Evolutionary conservation across 768 basidiomycete genomes (phyloP).

Genomic region (Psilocybe sp.): DNA sequence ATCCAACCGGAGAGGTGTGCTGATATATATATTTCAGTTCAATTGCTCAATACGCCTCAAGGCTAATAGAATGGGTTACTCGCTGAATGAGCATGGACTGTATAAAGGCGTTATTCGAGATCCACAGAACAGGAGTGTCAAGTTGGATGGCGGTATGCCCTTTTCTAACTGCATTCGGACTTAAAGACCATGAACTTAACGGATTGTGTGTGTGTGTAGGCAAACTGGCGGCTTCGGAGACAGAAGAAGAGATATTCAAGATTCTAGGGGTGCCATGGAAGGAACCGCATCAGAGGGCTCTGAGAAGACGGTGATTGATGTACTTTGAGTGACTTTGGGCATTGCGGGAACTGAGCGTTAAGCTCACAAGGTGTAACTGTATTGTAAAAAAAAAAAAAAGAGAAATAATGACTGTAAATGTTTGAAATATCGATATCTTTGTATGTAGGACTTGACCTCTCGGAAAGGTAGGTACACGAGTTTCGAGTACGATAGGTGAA

Average conservation of each 20-base stretch:
- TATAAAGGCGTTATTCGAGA: constrained; percentile 73
- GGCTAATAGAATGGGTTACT: constrained; percentile 77
- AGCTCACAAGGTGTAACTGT: too few species aligned
- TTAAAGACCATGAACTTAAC: neutral
- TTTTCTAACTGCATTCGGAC: neutral
- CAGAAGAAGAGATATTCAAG: constrained; percentile 83
- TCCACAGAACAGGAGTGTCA: constrained; percentile 56
- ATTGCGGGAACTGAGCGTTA: too few species aligned
- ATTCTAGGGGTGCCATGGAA: constrained; percentile 81
- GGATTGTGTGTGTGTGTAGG: constrained; percentile 36
- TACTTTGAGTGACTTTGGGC: neutral
- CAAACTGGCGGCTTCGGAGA: constrained; percentile 71
- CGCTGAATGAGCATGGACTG: constrained; percentile 85
- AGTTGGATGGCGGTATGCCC: constrained; percentile 49
- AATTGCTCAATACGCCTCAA: constrained; percentile 87
- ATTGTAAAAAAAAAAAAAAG: too few species aligned
- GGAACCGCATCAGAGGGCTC: constrained; percentile 71
- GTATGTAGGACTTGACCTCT: too few species aligned
- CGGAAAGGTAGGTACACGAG: too few species aligned
- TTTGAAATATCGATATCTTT: too few species aligned
- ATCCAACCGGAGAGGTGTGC: neutral
- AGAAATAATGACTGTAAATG: neutral
- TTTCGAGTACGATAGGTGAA: too few species aligned
- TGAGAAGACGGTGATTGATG: constrained; percentile 27
- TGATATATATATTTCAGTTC: constrained; percentile 48